phyloP scores from a whole-genome alignment of 202 grass and related monocot species.

The Schoenoplectus tabernaemontani region DNA sequence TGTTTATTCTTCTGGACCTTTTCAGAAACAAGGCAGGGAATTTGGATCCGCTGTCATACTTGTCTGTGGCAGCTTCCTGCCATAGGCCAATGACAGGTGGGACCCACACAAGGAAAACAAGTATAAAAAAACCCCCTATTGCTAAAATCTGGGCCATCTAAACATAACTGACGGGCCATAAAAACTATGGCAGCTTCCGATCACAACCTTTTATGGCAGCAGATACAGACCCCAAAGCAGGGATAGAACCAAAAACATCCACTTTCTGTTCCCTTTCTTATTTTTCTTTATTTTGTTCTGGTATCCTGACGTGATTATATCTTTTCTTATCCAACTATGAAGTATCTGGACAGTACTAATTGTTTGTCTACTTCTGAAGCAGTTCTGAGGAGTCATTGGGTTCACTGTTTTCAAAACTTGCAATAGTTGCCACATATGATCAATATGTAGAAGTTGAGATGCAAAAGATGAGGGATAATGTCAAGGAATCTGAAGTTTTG shows the following conservation, averaged over 20 bases:
- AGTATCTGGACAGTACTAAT: neutral
- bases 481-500: constrained; percentile 60
- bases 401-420: constrained; percentile 20
- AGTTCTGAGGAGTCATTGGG: constrained; percentile 16
- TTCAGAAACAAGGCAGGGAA: neutral
- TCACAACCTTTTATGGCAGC: no score
- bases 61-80: no score
- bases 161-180: no score
- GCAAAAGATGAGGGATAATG: constrained; percentile 46
- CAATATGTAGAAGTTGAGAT: constrained; percentile 25
- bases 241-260: neutral
- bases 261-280: neutral
- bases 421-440: constrained; percentile 21
- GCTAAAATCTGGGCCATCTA: no score
- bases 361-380: constrained; percentile 29
- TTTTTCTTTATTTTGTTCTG: neutral
- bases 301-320: neutral
- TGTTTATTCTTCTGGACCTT: neutral
- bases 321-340: neutral
- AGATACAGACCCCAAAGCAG: no score
- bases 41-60: no score
- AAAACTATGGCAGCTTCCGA: no score
- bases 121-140: no score
- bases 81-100: no score
- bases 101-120: no score